Evolutionary conservation across 108 stramenopile genomes (phyloP).

Genomic region (Skeletonema marinoi): DNA sequence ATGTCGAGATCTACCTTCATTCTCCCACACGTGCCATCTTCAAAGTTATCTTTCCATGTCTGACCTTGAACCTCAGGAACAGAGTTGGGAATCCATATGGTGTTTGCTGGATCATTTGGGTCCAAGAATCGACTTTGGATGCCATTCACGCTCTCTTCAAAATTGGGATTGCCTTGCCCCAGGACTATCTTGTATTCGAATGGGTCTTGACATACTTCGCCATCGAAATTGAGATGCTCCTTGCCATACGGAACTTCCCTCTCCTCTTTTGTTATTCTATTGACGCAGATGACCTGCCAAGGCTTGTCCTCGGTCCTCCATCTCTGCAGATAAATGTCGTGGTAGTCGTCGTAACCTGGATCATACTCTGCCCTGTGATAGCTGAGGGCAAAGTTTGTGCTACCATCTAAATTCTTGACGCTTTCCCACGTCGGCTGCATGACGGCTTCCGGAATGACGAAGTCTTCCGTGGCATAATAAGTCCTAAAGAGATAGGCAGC

Average conservation of each 20-base stretch:
- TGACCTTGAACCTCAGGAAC: constrained; percentile 82
- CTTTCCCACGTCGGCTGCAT: constrained; percentile 93
- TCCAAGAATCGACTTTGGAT: constrained; percentile 76
- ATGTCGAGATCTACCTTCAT: constrained; percentile 57
- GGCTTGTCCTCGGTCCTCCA: constrained; percentile 81
- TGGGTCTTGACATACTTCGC: constrained; percentile 70
- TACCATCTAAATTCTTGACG: constrained; percentile 71
- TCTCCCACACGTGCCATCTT: constrained; percentile 78
- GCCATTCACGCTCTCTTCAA: constrained; percentile 46
- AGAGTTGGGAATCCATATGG: constrained; percentile 70
- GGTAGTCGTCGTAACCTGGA: constrained; percentile 81
- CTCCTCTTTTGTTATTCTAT: constrained; percentile 56
- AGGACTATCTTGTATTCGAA: constrained; percentile 74
- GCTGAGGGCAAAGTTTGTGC: constrained; percentile 73
- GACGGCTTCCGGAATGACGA: constrained; percentile 71
- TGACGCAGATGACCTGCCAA: constrained; percentile 75
- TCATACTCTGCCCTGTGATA: constrained; percentile 87
- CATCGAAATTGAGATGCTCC: constrained; percentile 56
- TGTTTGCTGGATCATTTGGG: constrained; percentile 67
- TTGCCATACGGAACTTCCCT: constrained; percentile 55
- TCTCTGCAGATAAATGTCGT: constrained; percentile 88
- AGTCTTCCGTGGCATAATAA: constrained; percentile 80
- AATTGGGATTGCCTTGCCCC: constrained; percentile 60
- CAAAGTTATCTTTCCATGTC: constrained; percentile 78
- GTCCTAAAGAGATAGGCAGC: constrained; percentile 62